phyloP scores from a whole-genome alignment of 805 yeast genomes.

The Cyberlindnera veronae region DNA sequence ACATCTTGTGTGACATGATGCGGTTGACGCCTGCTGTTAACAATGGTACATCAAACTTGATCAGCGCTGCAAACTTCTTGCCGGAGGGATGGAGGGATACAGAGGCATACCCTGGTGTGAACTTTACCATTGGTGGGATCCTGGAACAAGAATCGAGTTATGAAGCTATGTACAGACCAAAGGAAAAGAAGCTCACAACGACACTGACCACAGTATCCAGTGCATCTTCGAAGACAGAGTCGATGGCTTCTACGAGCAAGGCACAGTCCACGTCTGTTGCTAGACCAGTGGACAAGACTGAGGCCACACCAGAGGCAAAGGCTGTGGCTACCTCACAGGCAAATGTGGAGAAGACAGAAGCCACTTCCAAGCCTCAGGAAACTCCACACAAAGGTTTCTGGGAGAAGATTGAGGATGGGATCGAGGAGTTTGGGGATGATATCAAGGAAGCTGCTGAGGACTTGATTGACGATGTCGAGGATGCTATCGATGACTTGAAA shows the following conservation, averaged over 20 bases:
- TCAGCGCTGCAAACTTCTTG: conserved; percentile 30
- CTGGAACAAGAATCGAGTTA: conserved; percentile 48
- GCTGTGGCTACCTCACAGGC: neutral
- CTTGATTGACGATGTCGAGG: conserved; percentile 17
- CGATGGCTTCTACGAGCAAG: too few relatives aligned
- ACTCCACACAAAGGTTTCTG: conserved; percentile 27
- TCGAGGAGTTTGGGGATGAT: conserved; percentile 23
- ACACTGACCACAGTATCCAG: conserved; percentile 9
- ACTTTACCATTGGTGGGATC: conserved; percentile 39
- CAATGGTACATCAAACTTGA: conserved; percentile 47
- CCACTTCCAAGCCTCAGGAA: too few relatives aligned
- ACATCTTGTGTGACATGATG: conserved; percentile 66
- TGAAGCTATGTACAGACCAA: conserved; percentile 36
- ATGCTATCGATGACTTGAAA: conserved; percentile 12
- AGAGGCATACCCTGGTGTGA: conserved; percentile 46
- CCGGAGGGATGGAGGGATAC: conserved; percentile 46
- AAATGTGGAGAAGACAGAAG: neutral
- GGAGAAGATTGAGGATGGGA: conserved; percentile 19
- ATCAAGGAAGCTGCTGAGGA: conserved; percentile 17
- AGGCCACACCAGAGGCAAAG: neutral
- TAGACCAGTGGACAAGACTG: too few relatives aligned
- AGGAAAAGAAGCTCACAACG: conserved; percentile 12
- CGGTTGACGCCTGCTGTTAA: conserved; percentile 48
- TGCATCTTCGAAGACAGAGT: neutral
- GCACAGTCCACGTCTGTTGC: too few relatives aligned